Evolutionary conservation across 352 stramenopile genomes (phyloP).

Genomic region (Phytophthora citrophthora): DNA sequence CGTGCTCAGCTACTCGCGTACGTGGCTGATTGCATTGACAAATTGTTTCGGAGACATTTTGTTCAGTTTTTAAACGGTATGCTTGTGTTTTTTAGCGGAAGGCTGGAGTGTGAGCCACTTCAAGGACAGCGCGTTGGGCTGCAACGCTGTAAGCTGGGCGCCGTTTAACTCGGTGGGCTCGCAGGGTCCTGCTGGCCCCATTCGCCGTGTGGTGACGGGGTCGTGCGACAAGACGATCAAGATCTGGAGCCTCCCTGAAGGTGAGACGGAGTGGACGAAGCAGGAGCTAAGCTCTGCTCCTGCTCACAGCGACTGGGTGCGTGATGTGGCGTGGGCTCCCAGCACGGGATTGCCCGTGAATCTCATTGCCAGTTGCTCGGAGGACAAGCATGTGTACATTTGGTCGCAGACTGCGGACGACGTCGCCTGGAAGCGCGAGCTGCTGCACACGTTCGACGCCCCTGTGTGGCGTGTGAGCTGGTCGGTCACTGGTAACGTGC

Average conservation of each 20-base stretch:
- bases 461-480: conserved; percentile 99
- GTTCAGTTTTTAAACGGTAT: background rate
- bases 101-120: conserved; percentile 94
- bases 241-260: conserved; percentile 92
- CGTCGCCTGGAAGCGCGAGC: conserved; percentile 89
- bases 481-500: conserved; percentile 97
- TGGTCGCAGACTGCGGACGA: conserved; percentile 92
- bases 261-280: conserved; percentile 82
- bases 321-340: conserved; percentile 98
- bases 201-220: conserved; percentile 93
- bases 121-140: conserved; percentile 94
- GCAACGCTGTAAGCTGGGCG: conserved; percentile 97
- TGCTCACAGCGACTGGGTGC: conserved; percentile 95
- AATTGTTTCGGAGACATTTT: background rate
- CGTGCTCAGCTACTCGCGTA: conserved; percentile 84
- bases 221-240: conserved; percentile 98
- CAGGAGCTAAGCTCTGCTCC: conserved; percentile 75
- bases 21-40: conserved; percentile 15
- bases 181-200: conserved; percentile 47
- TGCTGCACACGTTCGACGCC: conserved; percentile 95
- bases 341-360: conserved; percentile 93
- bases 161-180: conserved; percentile 83
- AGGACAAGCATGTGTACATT: conserved; percentile 94
- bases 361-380: conserved; percentile 92
- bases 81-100: conserved; percentile 46